A percentile compares a stretch with the other conserved stretches of the same genome.
phyloP scores from a whole-genome alignment of 306 rosid genomes.

The Hippophae gyantsensis region DNA sequence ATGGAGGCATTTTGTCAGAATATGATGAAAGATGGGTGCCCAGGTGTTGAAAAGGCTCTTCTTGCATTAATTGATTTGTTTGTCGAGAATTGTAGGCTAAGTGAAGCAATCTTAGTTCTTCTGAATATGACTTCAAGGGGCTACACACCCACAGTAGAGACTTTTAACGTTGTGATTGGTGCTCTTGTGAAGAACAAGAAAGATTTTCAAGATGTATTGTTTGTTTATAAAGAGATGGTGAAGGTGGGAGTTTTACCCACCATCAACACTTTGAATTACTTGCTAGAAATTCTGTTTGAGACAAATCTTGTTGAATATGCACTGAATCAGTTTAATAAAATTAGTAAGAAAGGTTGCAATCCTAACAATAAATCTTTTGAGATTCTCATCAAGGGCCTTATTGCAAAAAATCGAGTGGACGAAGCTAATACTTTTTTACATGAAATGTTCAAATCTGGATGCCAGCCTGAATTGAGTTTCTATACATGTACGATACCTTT shows the following conservation, averaged over 20 bases:
- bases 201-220: conserved; percentile 46
- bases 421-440: conserved; percentile 52
- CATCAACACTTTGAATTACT: conserved; percentile 56
- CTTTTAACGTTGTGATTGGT: conserved; percentile 50
- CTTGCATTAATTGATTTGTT: conserved; percentile 35
- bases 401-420: conserved; percentile 37
- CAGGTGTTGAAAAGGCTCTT: conserved; percentile 56
- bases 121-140: conserved; percentile 44
- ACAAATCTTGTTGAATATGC: conserved; percentile 42
- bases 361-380: conserved; percentile 67
- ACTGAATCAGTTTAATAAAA: conserved; percentile 72
- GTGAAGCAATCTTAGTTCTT: conserved; percentile 56
- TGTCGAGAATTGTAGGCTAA: conserved; percentile 34
- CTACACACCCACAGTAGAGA: conserved; percentile 40
- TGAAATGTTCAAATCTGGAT: conserved; percentile 35
- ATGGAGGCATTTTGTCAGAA: conserved; percentile 47
- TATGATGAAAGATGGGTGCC: conserved; percentile 48
- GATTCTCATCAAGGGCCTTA: conserved; percentile 45
- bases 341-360: conserved; percentile 61
- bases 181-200: conserved; percentile 45
- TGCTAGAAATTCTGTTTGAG: conserved; percentile 55
- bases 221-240: conserved; percentile 87
- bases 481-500: conserved; percentile 50
- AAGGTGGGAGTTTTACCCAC: conserved; percentile 56
- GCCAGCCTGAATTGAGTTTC: conserved; percentile 48